Conservation (phyloP, 768 basidiomycete species). For the Russula vinacea region DNA sequence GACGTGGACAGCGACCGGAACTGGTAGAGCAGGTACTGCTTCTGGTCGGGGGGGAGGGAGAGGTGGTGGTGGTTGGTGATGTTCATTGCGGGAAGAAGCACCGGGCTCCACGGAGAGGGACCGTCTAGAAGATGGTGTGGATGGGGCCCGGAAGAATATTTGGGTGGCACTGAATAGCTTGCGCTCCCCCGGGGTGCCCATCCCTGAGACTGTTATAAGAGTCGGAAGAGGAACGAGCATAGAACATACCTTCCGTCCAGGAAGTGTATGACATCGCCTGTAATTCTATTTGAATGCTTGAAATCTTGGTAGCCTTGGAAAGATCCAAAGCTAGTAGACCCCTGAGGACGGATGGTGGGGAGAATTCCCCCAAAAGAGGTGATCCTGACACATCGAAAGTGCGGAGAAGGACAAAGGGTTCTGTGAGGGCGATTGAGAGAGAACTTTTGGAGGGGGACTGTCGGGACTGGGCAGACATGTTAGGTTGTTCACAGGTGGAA, state of each 20-base stretch:
- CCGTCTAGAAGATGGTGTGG: slow-evolving; percentile 43
- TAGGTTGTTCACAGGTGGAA: not conserved
- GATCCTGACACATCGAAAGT: slow-evolving; percentile 39
- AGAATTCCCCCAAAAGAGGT: slow-evolving; percentile 32
- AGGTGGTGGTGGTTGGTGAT: slow-evolving; percentile 37
- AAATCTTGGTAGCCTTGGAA: slow-evolving; percentile 78
- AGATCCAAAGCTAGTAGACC: slow-evolving; percentile 63
- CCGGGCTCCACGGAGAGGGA: slow-evolving; percentile 51
- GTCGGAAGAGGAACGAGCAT: slow-evolving; percentile 16
- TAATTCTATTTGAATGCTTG: slow-evolving; percentile 79
- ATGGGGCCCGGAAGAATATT: slow-evolving; percentile 65
- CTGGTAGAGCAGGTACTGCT: not conserved
- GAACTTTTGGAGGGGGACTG: slow-evolving; percentile 40
- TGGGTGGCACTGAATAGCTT: slow-evolving; percentile 66
- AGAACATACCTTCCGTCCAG: slow-evolving; percentile 79
- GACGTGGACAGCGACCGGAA: not conserved
- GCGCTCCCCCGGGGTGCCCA: slow-evolving; percentile 74
- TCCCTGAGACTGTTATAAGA: slow-evolving; percentile 54
- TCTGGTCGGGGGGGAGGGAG: not conserved
- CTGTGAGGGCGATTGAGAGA: slow-evolving; percentile 49
- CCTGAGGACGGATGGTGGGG: slow-evolving; percentile 56
- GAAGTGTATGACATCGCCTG: slow-evolving; percentile 65
- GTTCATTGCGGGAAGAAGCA: slow-evolving; percentile 44
- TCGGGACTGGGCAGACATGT: not conserved
- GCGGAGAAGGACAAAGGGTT: slow-evolving; percentile 54